phyloP scores from a whole-genome alignment of 2,329 filamentous ascomycete genomes.

The Alternaria atra region DNA sequence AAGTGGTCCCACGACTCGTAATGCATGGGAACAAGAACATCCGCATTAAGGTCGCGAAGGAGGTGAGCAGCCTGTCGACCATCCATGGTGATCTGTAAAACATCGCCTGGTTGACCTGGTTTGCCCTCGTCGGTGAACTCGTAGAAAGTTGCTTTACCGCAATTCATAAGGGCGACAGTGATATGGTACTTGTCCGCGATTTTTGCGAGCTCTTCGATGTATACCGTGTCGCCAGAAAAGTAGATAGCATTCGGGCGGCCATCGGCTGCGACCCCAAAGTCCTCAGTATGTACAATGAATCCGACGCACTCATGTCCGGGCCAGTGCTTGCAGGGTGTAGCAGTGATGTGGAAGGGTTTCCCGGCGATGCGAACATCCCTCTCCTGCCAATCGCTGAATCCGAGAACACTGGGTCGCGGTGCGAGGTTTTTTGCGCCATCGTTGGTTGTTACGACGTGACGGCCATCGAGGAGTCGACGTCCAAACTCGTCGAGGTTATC shows the following conservation, averaged over 20 bases:
- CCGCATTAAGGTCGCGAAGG: neutral
- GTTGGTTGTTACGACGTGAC: conserved; percentile 57
- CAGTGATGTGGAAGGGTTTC: conserved; percentile 52
- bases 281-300: conserved; percentile 52
- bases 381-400: conserved; percentile 41
- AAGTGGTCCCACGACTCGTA: conserved; percentile 2
- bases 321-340: conserved; percentile 56
- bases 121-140: neutral
- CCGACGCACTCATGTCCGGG: conserved; percentile 58
- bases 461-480: conserved; percentile 57
- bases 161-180: neutral
- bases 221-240: conserved; percentile 61
- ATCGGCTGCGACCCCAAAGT: conserved; percentile 49
- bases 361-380: conserved; percentile 21
- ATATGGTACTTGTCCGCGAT: conserved; percentile 9
- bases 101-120: neutral
- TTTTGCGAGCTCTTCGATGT: conserved; percentile 50
- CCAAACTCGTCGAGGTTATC: conserved; percentile 61
- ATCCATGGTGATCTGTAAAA: neutral
- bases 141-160: neutral
- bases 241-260: conserved; percentile 58
- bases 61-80: neutral
- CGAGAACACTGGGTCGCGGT: conserved; percentile 54
- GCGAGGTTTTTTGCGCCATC: conserved; percentile 58
- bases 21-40: neutral